Conservation (phyloP, 225 moss, liverwort and hornwort genomes). For the Bryoerythrophyllum caledonicum region DNA sequence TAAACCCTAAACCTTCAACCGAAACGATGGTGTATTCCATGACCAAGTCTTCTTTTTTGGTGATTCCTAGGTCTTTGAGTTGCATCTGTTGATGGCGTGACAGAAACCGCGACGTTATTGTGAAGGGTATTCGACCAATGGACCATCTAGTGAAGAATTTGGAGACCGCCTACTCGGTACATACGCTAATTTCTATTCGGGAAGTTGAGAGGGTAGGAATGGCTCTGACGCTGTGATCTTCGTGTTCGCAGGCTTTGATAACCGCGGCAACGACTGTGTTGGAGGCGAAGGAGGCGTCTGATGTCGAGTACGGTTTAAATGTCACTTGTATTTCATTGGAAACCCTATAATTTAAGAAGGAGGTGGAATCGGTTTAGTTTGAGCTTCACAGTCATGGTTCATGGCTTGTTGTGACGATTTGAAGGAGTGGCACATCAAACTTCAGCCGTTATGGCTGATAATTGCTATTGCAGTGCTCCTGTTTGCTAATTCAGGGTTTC, state of each 20-base stretch:
- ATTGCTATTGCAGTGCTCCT: background rate
- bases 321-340: background rate
- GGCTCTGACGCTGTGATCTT: background rate
- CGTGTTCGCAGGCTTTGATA: slow-evolving; percentile 60
- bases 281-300: slow-evolving; percentile 75
- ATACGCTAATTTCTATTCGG: background rate
- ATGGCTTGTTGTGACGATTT: background rate
- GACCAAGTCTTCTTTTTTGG: background rate
- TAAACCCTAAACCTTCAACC: too few species aligned
- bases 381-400: too few species aligned
- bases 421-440: too few species aligned
- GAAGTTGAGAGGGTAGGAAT: background rate
- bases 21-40: background rate
- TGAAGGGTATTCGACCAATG: slow-evolving; percentile 21
- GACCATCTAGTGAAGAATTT: slow-evolving; percentile 54
- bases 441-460: background rate
- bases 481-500: too few species aligned
- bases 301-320: slow-evolving; percentile 50
- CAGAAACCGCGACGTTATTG: background rate
- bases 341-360: background rate
- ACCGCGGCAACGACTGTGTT: slow-evolving; percentile 69
- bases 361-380: background rate
- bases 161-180: slow-evolving; percentile 53
- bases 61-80: background rate
- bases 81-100: slow-evolving; percentile 9